phyloP scores from a whole-genome alignment of 2,329 filamentous ascomycete species.

The Thyridium curvatum region DNA sequence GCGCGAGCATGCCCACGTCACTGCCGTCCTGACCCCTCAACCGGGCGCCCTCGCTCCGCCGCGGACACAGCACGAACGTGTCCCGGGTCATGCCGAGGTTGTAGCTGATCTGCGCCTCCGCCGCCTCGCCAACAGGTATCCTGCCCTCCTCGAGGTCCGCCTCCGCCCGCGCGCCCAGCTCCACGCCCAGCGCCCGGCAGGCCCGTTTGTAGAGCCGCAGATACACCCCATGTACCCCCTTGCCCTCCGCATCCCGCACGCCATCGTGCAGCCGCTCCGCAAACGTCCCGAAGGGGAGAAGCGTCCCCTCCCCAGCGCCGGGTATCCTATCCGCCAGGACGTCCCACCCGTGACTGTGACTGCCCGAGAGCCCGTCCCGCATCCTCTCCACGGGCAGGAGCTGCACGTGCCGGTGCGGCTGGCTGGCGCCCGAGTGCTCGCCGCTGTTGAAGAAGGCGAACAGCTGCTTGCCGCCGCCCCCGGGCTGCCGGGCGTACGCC shows the following conservation, averaged over 20 bases:
- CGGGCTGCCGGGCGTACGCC: slow-evolving; percentile 35
- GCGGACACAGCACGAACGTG: slow-evolving; percentile 48
- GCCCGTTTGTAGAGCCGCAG: slow-evolving; percentile 40
- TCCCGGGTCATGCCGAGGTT: slow-evolving; percentile 54
- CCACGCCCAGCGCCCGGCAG: slow-evolving; percentile 27
- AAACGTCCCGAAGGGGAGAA: slow-evolving; percentile 39
- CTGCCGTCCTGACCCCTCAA: slow-evolving; percentile 15
- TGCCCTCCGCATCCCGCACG: background rate
- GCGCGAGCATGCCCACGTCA: slow-evolving; percentile 33
- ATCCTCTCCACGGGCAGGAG: slow-evolving; percentile 61
- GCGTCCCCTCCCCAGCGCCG: slow-evolving; percentile 2
- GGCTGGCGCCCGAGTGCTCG: slow-evolving; percentile 60
- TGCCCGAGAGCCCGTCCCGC: slow-evolving; percentile 40
- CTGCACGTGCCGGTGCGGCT: slow-evolving; percentile 67
- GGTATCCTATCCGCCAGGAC: slow-evolving; percentile 34
- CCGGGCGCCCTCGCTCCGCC: slow-evolving; percentile 42
- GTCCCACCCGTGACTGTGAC: slow-evolving; percentile 32
- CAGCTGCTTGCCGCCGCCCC: slow-evolving; percentile 28
- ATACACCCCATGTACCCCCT: slow-evolving; percentile 31
- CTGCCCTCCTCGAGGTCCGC: slow-evolving; percentile 3
- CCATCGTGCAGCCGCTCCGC: slow-evolving; percentile 17
- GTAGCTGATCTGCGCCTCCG: slow-evolving; percentile 52
- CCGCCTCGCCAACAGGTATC: slow-evolving; percentile 20
- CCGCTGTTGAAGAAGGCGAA: slow-evolving; percentile 70
- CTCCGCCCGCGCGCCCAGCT: slow-evolving; percentile 2